Evolutionary conservation across 441 rosid genomes (phyloP).

Genomic region (Hura crepitans): DNA sequence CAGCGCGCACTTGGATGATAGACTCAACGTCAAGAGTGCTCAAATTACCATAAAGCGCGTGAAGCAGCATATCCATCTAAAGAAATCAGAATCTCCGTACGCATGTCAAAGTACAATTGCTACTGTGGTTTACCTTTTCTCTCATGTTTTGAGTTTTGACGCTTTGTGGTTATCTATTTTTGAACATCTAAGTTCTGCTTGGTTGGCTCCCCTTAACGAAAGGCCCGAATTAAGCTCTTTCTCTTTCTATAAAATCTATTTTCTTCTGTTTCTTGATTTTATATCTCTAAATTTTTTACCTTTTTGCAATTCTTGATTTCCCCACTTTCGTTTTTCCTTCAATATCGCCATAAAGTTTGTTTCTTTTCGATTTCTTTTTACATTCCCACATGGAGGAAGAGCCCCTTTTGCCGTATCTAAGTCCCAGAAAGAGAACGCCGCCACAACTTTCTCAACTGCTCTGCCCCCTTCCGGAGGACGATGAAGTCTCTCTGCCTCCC

Average conservation of each 20-base stretch:
- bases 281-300: not conserved
- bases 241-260: not conserved
- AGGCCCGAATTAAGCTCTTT: slow-evolving; percentile 6
- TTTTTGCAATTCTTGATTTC: not conserved
- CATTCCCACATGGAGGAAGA: slow-evolving; percentile 47
- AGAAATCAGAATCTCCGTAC: not conserved
- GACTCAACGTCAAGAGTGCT: too few relatives aligned
- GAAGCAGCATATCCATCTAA: not conserved
- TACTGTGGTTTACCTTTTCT: too few relatives aligned
- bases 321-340: too few relatives aligned
- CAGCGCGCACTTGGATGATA: too few relatives aligned
- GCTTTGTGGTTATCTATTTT: too few relatives aligned
- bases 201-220: not conserved
- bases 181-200: too few relatives aligned
- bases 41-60: slow-evolving; percentile 6
- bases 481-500: slow-evolving; percentile 51
- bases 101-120: not conserved
- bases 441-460: slow-evolving; percentile 32
- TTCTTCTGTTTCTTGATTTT: too few relatives aligned
- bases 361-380: not conserved
- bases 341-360: not conserved
- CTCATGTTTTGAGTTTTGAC: not conserved
- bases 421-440: slow-evolving; percentile 31
- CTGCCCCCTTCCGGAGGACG: slow-evolving; percentile 64
- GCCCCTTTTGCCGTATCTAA: slow-evolving; percentile 40